These are phyloP conservation scores for Fomitopsis pinicola DNA, from an alignment of 1,284 basidiomycete species.

Conservation along the genomic window DNA sequence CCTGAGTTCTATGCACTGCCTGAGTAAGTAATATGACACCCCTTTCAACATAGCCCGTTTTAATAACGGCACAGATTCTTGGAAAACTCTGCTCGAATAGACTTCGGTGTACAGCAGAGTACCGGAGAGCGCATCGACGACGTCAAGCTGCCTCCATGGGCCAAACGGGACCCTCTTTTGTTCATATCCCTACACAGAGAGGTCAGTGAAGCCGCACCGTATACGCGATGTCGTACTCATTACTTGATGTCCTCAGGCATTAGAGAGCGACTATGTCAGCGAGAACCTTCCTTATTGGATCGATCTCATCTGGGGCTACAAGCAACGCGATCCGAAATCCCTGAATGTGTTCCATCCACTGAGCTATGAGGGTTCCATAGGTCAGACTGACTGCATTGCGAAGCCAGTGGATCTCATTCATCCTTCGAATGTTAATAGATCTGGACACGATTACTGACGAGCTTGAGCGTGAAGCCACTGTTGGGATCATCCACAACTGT, in stretches of 20 bases:
- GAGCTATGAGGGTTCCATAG: conserved; percentile 91
- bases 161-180: conserved; percentile 77
- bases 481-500: conserved; percentile 97
- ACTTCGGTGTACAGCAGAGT: conserved; percentile 83
- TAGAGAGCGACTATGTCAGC: conserved; percentile 90
- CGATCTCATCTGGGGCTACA: conserved; percentile 86
- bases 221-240: not conserved
- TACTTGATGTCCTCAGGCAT: conserved; percentile 49
- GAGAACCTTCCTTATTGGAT: conserved; percentile 88
- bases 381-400: conserved; percentile 25
- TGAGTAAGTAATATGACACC: conserved; percentile 42
- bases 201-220: conserved; percentile 32
- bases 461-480: conserved; percentile 85
- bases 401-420: not conserved
- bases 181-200: conserved; percentile 83
- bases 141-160: conserved; percentile 91
- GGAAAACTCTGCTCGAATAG: conserved; percentile 68
- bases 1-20: conserved; percentile 87
- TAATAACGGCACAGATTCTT: conserved; percentile 47
- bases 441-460: conserved; percentile 83
- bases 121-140: conserved; percentile 83
- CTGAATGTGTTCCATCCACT: conserved; percentile 92
- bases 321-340: conserved; percentile 77
- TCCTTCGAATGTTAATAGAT: conserved; percentile 54
- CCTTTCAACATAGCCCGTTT: not conserved